phyloP scores from a whole-genome alignment of 2,329 filamentous ascomycete genomes.

The Aspergillus fumigatus region DNA sequence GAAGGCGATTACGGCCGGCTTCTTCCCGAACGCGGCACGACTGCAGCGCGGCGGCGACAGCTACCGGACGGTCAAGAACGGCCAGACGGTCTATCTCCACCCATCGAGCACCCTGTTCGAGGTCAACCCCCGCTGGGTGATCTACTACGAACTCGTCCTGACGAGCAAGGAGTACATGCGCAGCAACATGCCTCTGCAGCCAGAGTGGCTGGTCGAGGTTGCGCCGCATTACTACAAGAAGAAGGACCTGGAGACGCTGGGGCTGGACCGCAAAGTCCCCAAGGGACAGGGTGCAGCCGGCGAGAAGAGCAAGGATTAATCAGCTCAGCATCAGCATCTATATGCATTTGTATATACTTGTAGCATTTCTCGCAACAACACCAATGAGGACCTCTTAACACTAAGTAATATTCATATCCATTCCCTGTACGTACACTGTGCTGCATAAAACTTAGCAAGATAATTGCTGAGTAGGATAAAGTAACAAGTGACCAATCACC shows the following conservation, averaged over 20 bases:
- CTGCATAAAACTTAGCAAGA: too few relatives aligned
- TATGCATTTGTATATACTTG: too few relatives aligned
- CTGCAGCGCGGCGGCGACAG: slow-evolving; percentile 78
- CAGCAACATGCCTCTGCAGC: slow-evolving; percentile 76
- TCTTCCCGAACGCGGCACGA: slow-evolving; percentile 88
- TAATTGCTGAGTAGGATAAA: too few relatives aligned
- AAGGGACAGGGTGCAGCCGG: slow-evolving; percentile 50
- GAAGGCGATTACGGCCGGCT: slow-evolving; percentile 83
- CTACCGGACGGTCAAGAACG: slow-evolving; percentile 89
- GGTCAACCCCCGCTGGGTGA: slow-evolving; percentile 75
- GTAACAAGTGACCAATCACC: slow-evolving; percentile 9
- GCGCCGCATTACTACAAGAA: slow-evolving; percentile 95
- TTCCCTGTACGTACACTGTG: too few relatives aligned
- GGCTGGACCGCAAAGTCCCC: slow-evolving; percentile 69
- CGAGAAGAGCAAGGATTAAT: slow-evolving; percentile 32
- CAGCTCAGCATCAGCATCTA: too few relatives aligned
- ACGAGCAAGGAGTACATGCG: slow-evolving; percentile 97
- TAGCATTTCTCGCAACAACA: too few relatives aligned
- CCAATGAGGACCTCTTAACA: too few relatives aligned
- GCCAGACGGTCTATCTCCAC: slow-evolving; percentile 85
- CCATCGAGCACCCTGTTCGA: slow-evolving; percentile 78
- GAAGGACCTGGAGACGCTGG: slow-evolving; percentile 78
- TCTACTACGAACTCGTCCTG: slow-evolving; percentile 82
- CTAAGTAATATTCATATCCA: too few relatives aligned
- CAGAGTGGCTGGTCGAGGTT: slow-evolving; percentile 80